These are phyloP conservation scores for Candida hungchunana DNA, from an alignment of 805 yeast genomes.

Conservation along the genomic window DNA sequence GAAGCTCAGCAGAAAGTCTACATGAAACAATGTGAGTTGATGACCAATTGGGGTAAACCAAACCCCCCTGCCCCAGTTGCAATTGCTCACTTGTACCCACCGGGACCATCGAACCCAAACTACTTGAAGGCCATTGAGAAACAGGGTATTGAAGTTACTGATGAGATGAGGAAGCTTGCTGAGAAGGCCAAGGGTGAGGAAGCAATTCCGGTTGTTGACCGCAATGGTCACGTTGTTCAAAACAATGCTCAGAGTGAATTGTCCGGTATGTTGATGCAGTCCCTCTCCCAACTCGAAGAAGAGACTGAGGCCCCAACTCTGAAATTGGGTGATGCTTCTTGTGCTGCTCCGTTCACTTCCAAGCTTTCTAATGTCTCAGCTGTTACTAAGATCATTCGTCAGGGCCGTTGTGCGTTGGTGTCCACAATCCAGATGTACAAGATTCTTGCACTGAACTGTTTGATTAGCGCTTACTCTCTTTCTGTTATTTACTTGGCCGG, in stretches of 20 bases:
- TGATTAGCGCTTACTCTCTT: conserved; percentile 92
- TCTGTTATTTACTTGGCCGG: conserved; percentile 95
- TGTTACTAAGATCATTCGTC: conserved; percentile 90
- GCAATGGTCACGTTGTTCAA: conserved; percentile 27
- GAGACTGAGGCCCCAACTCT: conserved; percentile 83
- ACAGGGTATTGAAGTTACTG: conserved; percentile 76
- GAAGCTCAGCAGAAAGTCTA: conserved; percentile 65
- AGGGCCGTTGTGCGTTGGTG: conserved; percentile 96
- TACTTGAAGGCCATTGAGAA: conserved; percentile 81
- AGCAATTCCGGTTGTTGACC: conserved; percentile 31
- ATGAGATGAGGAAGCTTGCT: conserved; percentile 62
- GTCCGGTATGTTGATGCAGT: conserved; percentile 63
- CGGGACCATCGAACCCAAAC: conserved; percentile 88
- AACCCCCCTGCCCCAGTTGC: conserved; percentile 76
- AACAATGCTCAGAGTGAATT: conserved; percentile 37
- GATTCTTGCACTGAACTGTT: conserved; percentile 92
- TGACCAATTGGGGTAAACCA: conserved; percentile 79
- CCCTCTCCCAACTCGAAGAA: conserved; percentile 52
- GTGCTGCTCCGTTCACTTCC: conserved; percentile 98
- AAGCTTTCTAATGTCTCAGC: conserved; percentile 89
- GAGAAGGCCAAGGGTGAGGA: conserved; percentile 39
- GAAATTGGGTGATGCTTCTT: conserved; percentile 97
- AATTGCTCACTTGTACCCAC: conserved; percentile 96
- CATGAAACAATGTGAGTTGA: conserved; percentile 75
- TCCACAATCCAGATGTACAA: conserved; percentile 99